Evolutionary conservation across 1,284 basidiomycete species (phyloP).

Genomic region (Trichosporon sp.): DNA sequence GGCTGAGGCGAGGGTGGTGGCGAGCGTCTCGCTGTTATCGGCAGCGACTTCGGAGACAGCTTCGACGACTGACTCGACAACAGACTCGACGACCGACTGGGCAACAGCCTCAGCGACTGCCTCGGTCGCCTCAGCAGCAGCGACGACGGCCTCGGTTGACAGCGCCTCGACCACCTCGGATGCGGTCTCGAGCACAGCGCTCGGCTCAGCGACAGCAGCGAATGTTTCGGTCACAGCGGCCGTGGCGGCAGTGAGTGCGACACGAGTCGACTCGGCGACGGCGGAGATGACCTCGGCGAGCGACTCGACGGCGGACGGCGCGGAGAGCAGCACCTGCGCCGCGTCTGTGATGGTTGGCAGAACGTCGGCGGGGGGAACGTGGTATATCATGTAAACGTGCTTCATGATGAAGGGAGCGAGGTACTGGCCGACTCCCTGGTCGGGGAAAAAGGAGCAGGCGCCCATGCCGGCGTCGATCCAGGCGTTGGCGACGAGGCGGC

Average conservation of each 20-base stretch:
- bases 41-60: too few relatives aligned
- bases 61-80: too few relatives aligned
- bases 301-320: background rate
- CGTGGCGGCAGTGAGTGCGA: background rate
- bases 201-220: background rate
- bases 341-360: background rate
- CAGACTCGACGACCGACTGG: too few relatives aligned
- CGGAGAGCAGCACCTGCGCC: background rate
- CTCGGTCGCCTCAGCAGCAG: background rate
- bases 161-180: background rate
- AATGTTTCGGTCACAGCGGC: background rate
- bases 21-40: background rate
- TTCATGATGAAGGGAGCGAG: conserved; percentile 6
- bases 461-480: conserved; percentile 44
- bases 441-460: conserved; percentile 22
- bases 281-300: background rate
- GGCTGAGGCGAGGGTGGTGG: background rate
- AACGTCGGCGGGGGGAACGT: background rate
- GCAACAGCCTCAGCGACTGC: too few relatives aligned
- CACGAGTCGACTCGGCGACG: background rate
- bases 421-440: background rate
- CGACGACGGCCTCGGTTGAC: background rate
- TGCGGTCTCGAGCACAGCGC: background rate
- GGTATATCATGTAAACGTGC: conserved; percentile 6
- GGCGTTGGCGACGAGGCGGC: conserved; percentile 35